A percentile compares a stretch with the other conserved stretches of the same genome.
Evolutionary conservation across 305 asterid genomes (phyloP).

Genomic region (Rubia peregrina): DNA sequence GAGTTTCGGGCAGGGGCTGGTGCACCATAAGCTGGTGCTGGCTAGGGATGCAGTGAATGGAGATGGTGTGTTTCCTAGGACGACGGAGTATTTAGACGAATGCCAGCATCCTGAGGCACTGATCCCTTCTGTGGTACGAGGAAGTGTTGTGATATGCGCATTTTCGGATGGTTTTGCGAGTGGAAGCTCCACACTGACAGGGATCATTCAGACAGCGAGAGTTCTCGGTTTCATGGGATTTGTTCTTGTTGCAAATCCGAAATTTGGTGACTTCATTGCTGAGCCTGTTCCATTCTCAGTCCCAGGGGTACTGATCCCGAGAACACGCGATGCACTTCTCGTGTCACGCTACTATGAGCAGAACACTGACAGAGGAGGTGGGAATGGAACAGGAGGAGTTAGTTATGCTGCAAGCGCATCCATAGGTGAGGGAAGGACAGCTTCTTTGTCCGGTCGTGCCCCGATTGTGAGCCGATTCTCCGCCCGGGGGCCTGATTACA

Average conservation of each 20-base stretch:
- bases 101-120: conserved; percentile 79
- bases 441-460: conserved; percentile 60
- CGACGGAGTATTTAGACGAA: conserved; percentile 54
- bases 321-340: conserved; percentile 51
- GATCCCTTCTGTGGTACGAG: conserved; percentile 44
- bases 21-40: conserved; percentile 54
- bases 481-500: conserved; percentile 79
- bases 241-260: conserved; percentile 62
- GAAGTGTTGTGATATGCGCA: conserved; percentile 72
- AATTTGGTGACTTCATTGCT: conserved; percentile 76
- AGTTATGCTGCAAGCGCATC: conserved; percentile 60
- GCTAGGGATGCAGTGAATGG: conserved; percentile 61
- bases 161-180: conserved; percentile 74
- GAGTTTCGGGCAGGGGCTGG: conserved; percentile 51
- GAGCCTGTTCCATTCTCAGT: conserved; percentile 75
- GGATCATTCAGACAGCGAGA: conserved; percentile 53
- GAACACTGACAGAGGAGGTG: conserved; percentile 53
- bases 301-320: conserved; percentile 81
- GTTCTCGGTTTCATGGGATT: conserved; percentile 63
- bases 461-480: conserved; percentile 86
- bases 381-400: conserved; percentile 36
- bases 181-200: conserved; percentile 50
- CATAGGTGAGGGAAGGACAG: conserved; percentile 76
- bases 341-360: conserved; percentile 52
- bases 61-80: conserved; percentile 44